A percentile compares a stretch with the other conserved stretches of the same genome.
Conservation (phyloP, 345 rosid species). For the Bruguiera parviflora region DNA sequence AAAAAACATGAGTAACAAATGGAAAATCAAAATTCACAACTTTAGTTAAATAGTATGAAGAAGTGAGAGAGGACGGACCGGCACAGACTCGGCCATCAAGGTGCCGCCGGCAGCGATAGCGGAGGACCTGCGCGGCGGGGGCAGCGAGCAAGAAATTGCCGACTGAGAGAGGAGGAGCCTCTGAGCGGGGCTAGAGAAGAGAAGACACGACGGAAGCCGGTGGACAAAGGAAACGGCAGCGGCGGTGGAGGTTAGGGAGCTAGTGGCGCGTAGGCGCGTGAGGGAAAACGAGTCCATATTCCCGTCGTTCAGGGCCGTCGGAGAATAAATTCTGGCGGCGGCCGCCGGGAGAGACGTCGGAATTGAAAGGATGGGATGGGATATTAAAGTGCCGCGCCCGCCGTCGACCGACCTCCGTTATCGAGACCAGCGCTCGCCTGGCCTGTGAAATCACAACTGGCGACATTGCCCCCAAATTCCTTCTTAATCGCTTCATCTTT, state of each 20-base stretch:
- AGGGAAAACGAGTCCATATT: constrained; percentile 42
- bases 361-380: background rate
- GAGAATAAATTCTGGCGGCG: background rate
- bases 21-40: background rate
- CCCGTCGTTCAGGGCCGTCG: background rate
- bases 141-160: constrained; percentile 15
- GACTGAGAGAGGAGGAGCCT: constrained; percentile 11
- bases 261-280: constrained; percentile 34
- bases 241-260: constrained; percentile 14
- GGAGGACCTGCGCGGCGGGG: constrained; percentile 27
- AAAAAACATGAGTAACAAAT: background rate
- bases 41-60: background rate
- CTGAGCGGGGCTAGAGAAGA: constrained; percentile 24
- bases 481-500: too few species aligned
- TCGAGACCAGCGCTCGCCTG: too few species aligned
- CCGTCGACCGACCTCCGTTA: too few species aligned
- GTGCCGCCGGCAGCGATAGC: constrained; percentile 36
- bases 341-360: too few species aligned
- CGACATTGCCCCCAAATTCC: too few species aligned
- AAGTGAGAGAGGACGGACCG: constrained; percentile 39
- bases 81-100: constrained; percentile 49
- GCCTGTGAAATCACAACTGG: too few species aligned
- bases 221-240: constrained; percentile 13
- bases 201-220: constrained; percentile 31
- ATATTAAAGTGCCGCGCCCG: too few species aligned